Percentiles rank a stretch among this genome's conserved stretches.
phyloP scores from a whole-genome alignment of 495 filamentous ascomycete genomes.

The Hyaloscypha bicolor region DNA sequence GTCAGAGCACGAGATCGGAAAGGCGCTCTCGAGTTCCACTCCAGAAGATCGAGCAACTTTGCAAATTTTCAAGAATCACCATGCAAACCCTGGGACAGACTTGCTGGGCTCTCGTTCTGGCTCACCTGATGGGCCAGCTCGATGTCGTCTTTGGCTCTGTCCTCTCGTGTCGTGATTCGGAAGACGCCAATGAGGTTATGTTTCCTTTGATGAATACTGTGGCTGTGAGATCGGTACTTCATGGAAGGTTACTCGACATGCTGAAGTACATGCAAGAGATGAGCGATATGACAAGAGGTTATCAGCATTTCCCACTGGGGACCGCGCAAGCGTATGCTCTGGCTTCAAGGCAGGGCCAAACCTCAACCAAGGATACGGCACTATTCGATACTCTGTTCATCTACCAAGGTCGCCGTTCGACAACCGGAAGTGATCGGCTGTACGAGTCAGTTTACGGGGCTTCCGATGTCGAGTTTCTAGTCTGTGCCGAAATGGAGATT shows the following conservation, averaged over 20 bases:
- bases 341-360: constrained; percentile 30
- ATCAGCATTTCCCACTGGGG: constrained; percentile 69
- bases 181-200: constrained; percentile 57
- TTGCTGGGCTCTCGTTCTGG: constrained; percentile 65
- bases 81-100: constrained; percentile 67
- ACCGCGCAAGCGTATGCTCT: constrained; percentile 54
- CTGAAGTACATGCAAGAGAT: constrained; percentile 66
- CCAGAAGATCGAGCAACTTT: constrained; percentile 49
- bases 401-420: constrained; percentile 52
- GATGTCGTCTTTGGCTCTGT: constrained; percentile 74
- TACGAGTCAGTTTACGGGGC: constrained; percentile 59
- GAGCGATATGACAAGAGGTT: constrained; percentile 48
- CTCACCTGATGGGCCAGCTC: constrained; percentile 52
- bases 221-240: constrained; percentile 61
- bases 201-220: constrained; percentile 84
- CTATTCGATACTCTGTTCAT: constrained; percentile 76
- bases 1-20: constrained; percentile 48
- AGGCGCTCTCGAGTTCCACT: constrained; percentile 41
- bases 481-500: constrained; percentile 79
- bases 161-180: constrained; percentile 66
- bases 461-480: constrained; percentile 72
- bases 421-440: constrained; percentile 31
- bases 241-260: constrained; percentile 62
- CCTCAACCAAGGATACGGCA: constrained; percentile 32
- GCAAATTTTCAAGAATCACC: constrained; percentile 57